Conservation (phyloP, 2,329 filamentous ascomycete genomes). For the Chaetomium sp. region DNA sequence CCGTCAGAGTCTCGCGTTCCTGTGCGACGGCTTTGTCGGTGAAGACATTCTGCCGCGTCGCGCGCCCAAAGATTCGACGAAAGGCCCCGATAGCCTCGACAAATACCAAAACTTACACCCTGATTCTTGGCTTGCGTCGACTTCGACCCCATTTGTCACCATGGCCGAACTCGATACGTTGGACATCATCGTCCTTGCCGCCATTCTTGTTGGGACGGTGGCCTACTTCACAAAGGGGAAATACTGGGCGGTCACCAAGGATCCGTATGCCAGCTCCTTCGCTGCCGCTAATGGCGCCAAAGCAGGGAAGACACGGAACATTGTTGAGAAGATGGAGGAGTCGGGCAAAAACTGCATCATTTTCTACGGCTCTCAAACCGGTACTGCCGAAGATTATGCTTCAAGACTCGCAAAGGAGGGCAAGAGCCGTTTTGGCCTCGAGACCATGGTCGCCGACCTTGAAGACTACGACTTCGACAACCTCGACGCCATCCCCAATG, state of each 20-base stretch:
- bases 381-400: conserved; percentile 96
- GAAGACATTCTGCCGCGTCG: neutral
- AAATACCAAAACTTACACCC: neutral
- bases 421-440: conserved; percentile 89
- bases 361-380: conserved; percentile 97
- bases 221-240: conserved; percentile 98
- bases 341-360: conserved; percentile 94
- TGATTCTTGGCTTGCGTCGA: neutral
- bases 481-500: conserved; percentile 77
- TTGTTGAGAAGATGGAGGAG: conserved; percentile 94
- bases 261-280: conserved; percentile 76
- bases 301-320: conserved; percentile 80
- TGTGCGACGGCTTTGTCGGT: neutral
- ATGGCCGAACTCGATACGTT: conserved; percentile 97
- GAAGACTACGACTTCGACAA: conserved; percentile 98
- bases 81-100: neutral
- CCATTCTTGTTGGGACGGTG: conserved; percentile 76
- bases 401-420: conserved; percentile 95
- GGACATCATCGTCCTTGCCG: conserved; percentile 84
- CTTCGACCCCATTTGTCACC: conserved; percentile 6
- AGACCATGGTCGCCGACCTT: conserved; percentile 96
- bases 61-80: neutral
- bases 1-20: neutral
- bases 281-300: conserved; percentile 64
- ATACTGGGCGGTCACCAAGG: conserved; percentile 82